phyloP scores from a whole-genome alignment of 805 yeast species.

The Zygosaccharomyces bailii region DNA sequence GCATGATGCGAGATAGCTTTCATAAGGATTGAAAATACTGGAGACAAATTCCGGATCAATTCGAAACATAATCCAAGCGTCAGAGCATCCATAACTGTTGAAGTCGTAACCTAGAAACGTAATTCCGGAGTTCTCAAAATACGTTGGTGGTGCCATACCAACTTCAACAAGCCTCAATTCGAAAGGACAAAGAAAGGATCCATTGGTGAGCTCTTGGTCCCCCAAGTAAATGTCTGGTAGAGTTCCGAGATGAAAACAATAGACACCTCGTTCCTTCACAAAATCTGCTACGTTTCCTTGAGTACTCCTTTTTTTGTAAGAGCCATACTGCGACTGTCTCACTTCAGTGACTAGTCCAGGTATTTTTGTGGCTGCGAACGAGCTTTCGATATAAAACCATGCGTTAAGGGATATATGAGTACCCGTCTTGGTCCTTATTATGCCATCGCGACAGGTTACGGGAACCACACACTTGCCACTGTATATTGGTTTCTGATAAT shows the following conservation, averaged over 20 bases:
- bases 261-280: constrained; percentile 22
- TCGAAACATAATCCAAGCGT: constrained; percentile 22
- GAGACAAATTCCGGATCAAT: constrained; percentile 10
- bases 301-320: constrained; percentile 15
- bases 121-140: constrained; percentile 29
- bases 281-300: constrained; percentile 19
- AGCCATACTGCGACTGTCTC: constrained; percentile 13
- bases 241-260: constrained; percentile 23
- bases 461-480: constrained; percentile 13
- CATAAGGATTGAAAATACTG: constrained; percentile 17
- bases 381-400: constrained; percentile 21
- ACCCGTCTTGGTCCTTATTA: constrained; percentile 1
- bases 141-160: constrained; percentile 24
- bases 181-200: constrained; percentile 21
- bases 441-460: background rate
- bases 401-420: constrained; percentile 18
- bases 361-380: constrained; percentile 13
- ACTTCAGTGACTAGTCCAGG: constrained; percentile 19
- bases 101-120: constrained; percentile 27
- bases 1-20: constrained; percentile 8
- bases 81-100: constrained; percentile 9
- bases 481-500: constrained; percentile 14
- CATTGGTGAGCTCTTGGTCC: constrained; percentile 5
- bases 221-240: constrained; percentile 11
- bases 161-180: constrained; percentile 21